Evolutionary conservation across 345 rosid species (phyloP), one percentile per base, ranked within the genome.

Genomic region (Trapa incisa): DNA sequence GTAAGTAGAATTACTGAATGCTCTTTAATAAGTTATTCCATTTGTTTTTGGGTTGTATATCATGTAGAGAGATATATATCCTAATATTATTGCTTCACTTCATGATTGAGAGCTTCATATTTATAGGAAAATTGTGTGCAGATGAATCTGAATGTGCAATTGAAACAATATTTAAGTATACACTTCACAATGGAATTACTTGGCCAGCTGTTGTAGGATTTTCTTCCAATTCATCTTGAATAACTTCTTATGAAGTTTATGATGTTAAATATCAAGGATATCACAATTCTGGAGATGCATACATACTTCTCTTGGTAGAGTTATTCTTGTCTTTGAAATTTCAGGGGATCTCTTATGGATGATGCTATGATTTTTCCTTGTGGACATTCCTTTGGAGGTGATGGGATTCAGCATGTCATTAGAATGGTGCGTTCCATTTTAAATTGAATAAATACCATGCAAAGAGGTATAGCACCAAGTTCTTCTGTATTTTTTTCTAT

Each of bases 311-410:
- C 16, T 11, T 32, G 15, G 37, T 57, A 29, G 62, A 32, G 37
- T 57, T 29, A 57, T 57, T 8, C 61, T 36, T 48, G 64, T 1
- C 64, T 61, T 80, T 64, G n/a, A 41, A 74, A 72, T 53, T 50
- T 66, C 83, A 89, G 96, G 69, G 88, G 96, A 76, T 79, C 80
- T 68, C 82, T 92, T 38, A 89, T 92, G 96, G 88, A 77, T 72
- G 98, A 92, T 73, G 98, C 98, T 5, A 83, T 84, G 76, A 89
- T 89, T 65, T 75, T 92, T 80, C 88, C 88, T n/a, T 92, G 96
- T 74, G 96, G 98, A 29, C 98, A 92, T 80, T 89, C 98, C 62
- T 92, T 89, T 82, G 93, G 96, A 52, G 73, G 78, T 16, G 86
- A 73, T 67, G 98, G 98, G 37, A 70, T 89, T 38, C 83, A 79